Conservation (phyloP, 768 basidiomycete species). For the Lentinula detonsa region DNA sequence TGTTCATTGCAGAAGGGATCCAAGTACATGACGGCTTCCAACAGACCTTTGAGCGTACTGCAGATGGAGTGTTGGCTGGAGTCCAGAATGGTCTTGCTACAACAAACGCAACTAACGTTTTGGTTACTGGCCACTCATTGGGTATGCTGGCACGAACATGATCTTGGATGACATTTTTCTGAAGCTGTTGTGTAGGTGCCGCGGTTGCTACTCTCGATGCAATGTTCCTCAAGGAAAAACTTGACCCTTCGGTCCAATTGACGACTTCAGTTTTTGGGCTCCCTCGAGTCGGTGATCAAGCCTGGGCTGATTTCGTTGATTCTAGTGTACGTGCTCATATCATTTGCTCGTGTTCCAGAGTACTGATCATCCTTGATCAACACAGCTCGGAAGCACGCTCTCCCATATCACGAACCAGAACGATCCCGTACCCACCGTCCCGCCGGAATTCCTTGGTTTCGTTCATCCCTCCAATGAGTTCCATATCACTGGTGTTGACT, state of each 20-base stretch:
- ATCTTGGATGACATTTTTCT: neutral
- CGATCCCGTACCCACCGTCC: constrained; percentile 36
- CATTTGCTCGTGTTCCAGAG: neutral
- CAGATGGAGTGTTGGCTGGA: constrained; percentile 24
- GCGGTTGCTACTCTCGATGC: constrained; percentile 42
- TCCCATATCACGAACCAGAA: constrained; percentile 31
- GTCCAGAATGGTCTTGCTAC: constrained; percentile 23
- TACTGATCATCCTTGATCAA: constrained; percentile 1
- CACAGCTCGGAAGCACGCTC: constrained; percentile 15
- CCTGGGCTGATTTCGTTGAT: constrained; percentile 37
- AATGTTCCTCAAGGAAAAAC: constrained; percentile 29
- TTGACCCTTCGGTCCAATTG: constrained; percentile 26
- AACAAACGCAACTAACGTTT: constrained; percentile 24
- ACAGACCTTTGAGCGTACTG: constrained; percentile 30
- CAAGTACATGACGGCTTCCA: constrained; percentile 35
- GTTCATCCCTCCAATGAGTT: constrained; percentile 33
- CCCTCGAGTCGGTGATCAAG: constrained; percentile 38
- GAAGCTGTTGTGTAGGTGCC: constrained; percentile 22
- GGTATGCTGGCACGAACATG: constrained; percentile 17
- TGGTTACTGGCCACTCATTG: constrained; percentile 35
- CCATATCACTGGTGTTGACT: constrained; percentile 30
- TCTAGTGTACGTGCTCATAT: constrained; percentile 15
- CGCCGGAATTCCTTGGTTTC: constrained; percentile 28
- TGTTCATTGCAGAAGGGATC: constrained; percentile 18
- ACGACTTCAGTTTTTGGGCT: constrained; percentile 33